phyloP scores from a whole-genome alignment of 2,329 filamentous ascomycete genomes.

The Exophiala oligosperma region DNA sequence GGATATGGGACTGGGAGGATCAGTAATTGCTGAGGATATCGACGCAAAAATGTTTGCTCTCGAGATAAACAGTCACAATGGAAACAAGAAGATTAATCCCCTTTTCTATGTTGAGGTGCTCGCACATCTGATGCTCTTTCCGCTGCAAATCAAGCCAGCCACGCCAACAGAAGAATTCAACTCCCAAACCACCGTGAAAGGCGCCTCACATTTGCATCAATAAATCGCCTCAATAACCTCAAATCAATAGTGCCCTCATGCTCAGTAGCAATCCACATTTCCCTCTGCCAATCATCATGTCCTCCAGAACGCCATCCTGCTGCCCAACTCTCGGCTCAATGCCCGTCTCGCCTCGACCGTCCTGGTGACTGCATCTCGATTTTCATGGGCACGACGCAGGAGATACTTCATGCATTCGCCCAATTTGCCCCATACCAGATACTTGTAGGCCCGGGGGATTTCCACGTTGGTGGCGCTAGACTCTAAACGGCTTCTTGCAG shows the following conservation, averaged over 20 bases:
- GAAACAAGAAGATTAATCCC: constrained; percentile 7
- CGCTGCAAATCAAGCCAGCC: not conserved
- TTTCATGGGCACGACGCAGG: constrained; percentile 58
- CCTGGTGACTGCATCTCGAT: constrained; percentile 60
- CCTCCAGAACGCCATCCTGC: constrained; percentile 32
- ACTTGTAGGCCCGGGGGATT: constrained; percentile 55
- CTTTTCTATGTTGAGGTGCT: constrained; percentile 12
- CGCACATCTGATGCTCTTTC: not conserved
- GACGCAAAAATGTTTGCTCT: constrained; percentile 21
- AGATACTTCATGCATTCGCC: constrained; percentile 79
- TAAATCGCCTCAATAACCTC: not conserved
- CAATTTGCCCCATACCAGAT: constrained; percentile 57
- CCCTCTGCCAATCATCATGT: constrained; percentile 14
- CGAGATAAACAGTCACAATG: constrained; percentile 8
- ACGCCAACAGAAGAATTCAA: not conserved
- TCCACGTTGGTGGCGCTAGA: constrained; percentile 36
- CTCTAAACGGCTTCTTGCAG: constrained; percentile 40
- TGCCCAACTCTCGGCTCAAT: constrained; percentile 52
- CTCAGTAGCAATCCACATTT: not conserved
- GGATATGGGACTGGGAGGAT: not conserved
- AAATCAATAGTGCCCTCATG: not conserved
- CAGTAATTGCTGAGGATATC: not conserved
- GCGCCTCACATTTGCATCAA: constrained; percentile 2
- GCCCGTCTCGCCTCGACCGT: constrained; percentile 54
- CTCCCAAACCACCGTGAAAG: not conserved